These are phyloP conservation scores for Fusarium poae DNA, from an alignment of 2,329 filamentous ascomycete genomes.

Conservation along the genomic window DNA sequence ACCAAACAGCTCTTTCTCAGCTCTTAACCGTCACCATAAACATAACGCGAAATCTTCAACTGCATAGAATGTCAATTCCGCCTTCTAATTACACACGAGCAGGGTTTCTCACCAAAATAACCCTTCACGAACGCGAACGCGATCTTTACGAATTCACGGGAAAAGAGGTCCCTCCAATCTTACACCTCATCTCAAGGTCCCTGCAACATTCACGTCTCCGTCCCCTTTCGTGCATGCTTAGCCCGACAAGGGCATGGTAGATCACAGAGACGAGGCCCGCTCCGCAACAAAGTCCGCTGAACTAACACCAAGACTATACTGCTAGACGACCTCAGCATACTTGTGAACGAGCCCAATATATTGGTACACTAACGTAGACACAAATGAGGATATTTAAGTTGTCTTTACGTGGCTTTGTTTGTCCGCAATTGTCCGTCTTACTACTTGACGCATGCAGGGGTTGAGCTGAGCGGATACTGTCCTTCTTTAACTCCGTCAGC, in stretches of 20 bases:
- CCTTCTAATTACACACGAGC: conserved; percentile 23
- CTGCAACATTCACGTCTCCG: conserved; percentile 8
- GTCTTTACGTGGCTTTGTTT: not conserved
- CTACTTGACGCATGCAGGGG: not conserved
- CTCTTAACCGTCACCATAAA: not conserved
- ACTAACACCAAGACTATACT: not conserved
- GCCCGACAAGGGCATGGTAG: conserved; percentile 10
- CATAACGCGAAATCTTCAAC: not conserved
- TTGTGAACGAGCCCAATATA: conserved; percentile 8
- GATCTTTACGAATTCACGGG: conserved; percentile 5
- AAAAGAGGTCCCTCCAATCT: conserved; percentile 38
- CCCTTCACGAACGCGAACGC: conserved; percentile 30
- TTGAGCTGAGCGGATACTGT: conserved; percentile 11
- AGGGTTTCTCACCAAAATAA: conserved; percentile 9
- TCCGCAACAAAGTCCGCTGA: conserved; percentile 34
- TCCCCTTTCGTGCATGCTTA: not conserved
- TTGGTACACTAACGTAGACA: not conserved
- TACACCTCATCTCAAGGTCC: conserved; percentile 15
- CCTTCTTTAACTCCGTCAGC: not conserved
- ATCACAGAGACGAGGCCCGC: conserved; percentile 18
- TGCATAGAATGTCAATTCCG: not conserved
- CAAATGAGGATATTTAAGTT: not conserved
- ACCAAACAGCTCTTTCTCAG: not conserved
- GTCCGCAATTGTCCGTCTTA: not conserved
- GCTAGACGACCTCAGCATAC: not conserved